Evolutionary conservation across 31 red algal genomes (phyloP).

Genomic region (Asparagopsis taxiformis): DNA sequence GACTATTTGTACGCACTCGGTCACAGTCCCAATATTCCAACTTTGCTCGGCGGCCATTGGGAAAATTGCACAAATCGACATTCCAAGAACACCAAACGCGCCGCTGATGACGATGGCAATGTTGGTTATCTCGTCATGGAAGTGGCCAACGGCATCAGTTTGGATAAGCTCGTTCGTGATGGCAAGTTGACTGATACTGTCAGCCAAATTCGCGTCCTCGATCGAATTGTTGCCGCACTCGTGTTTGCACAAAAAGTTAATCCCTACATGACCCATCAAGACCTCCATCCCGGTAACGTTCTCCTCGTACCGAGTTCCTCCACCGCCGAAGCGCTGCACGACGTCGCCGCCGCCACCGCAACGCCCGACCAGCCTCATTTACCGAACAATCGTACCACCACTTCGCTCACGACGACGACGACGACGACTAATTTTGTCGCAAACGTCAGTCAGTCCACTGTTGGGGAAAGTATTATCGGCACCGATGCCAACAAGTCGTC

Average conservation of each 20-base stretch:
- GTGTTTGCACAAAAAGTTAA: conserved; percentile 25
- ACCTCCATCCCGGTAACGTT: conserved; percentile 50
- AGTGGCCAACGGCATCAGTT: conserved; percentile 2
- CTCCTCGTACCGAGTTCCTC: conserved; percentile 23
- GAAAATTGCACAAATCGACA: not conserved
- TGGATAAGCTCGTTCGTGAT: conserved; percentile 43
- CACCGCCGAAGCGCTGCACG: no score
- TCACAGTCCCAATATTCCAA: conserved; percentile 25
- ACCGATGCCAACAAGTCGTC: no score
- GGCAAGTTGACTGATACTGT: conserved; percentile 31
- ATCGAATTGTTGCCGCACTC: conserved; percentile 51
- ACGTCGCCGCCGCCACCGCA: conserved; percentile 7
- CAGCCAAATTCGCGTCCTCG: conserved; percentile 41
- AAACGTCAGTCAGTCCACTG: no score
- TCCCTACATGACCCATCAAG: conserved; percentile 39
- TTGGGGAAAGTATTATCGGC: no score
- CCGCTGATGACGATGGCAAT: not conserved
- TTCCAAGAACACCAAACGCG: not conserved
- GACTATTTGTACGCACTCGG: conserved; percentile 26
- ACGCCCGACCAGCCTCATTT: not conserved
- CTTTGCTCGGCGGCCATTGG: conserved; percentile 47
- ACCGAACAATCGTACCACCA: not conserved
- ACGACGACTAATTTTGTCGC: no score
- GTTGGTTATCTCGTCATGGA: conserved; percentile 57
- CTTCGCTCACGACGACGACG: not conserved